Conservation (phyloP, 139 green algal species). For the Dunaliella sp. region DNA sequence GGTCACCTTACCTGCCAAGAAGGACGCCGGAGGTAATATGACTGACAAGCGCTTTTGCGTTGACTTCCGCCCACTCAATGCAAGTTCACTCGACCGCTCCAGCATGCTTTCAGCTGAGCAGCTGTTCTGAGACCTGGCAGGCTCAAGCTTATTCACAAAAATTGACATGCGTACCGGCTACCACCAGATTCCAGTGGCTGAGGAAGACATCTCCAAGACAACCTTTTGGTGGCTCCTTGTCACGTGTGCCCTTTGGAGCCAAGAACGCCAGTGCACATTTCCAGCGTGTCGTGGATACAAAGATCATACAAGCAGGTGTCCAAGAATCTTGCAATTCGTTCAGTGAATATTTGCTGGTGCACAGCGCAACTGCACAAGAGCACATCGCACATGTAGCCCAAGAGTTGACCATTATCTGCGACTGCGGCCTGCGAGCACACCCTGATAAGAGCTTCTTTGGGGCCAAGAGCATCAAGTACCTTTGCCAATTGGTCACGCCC, state of each 20-base stretch:
- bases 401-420: slow-evolving; percentile 2
- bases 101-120: too few species aligned
- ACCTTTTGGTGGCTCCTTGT: slow-evolving; percentile 19
- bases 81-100: too few species aligned
- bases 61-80: not conserved
- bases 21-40: not conserved
- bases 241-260: slow-evolving; percentile 18
- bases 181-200: slow-evolving; percentile 21
- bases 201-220: not conserved
- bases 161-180: slow-evolving; percentile 34
- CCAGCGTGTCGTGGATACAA: slow-evolving; percentile 11
- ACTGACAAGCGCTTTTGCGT: not conserved
- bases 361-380: slow-evolving; percentile 8
- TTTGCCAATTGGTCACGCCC: slow-evolving; percentile 37
- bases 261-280: slow-evolving; percentile 23
- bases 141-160: too few species aligned
- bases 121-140: too few species aligned
- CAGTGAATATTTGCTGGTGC: slow-evolving; percentile 29
- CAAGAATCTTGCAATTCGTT: slow-evolving; percentile 14
- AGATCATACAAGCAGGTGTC: slow-evolving; percentile 4
- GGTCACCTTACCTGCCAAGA: not conserved
- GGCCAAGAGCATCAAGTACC: slow-evolving; percentile 24
- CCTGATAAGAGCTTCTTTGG: slow-evolving; percentile 26
- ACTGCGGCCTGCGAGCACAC: slow-evolving; percentile 15
- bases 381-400: slow-evolving; percentile 15